Percentiles rank a stretch among this genome's conserved stretches.
phyloP scores from a whole-genome alignment of 2,329 filamentous ascomycete genomes.

The Celoporthe dispersa region DNA sequence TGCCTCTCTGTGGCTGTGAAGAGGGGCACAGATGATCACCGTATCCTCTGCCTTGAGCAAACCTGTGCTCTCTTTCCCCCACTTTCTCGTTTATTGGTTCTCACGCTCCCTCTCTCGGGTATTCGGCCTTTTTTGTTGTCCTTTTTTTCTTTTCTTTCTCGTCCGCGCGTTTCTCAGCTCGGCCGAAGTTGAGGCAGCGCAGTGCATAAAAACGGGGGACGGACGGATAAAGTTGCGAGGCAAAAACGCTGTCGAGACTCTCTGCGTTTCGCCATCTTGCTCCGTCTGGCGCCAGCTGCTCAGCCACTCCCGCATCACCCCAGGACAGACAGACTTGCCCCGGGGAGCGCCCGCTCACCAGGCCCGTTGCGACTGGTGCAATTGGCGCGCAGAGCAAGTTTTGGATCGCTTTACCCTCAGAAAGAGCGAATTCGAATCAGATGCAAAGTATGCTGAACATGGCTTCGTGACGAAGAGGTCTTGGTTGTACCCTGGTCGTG shows the following conservation, averaged over 20 bases:
- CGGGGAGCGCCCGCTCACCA: not conserved
- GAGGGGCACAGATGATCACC: not conserved
- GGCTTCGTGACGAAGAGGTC: not conserved
- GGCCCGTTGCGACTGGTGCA: not conserved
- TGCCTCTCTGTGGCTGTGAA: constrained; percentile 16
- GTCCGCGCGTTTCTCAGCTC: not conserved
- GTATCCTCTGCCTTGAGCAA: not conserved
- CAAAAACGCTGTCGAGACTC: constrained; percentile 7
- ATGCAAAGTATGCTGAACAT: not conserved
- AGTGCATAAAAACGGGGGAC: not conserved
- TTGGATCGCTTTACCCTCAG: not conserved
- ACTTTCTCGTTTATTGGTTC: too few species aligned
- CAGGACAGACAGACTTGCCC: not conserved
- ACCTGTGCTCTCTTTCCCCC: not conserved
- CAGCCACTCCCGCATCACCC: constrained; percentile 8
- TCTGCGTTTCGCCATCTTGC: constrained; percentile 7
- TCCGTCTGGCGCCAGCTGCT: not conserved
- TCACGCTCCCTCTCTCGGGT: too few species aligned
- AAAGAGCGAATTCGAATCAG: not conserved
- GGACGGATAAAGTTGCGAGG: not conserved
- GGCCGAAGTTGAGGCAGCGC: not conserved
- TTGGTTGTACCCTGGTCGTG: not conserved
- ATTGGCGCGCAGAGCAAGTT: not conserved
- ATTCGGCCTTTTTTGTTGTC: not conserved
- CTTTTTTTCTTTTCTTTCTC: too few species aligned